Percentiles rank a stretch among this genome's conserved stretches.
Conservation (phyloP, 139 green algal species). For the Picochlorum sp. region DNA sequence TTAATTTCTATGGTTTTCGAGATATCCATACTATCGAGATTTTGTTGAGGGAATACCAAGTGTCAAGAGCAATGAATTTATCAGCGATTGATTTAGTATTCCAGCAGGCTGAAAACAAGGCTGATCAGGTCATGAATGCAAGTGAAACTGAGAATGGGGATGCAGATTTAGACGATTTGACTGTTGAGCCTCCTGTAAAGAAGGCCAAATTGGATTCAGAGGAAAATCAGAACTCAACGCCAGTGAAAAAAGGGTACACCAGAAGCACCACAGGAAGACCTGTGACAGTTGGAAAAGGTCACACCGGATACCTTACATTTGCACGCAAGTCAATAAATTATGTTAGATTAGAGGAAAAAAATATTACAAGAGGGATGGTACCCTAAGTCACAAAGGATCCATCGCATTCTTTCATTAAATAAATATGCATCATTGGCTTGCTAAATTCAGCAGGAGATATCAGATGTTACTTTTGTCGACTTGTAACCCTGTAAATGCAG, state of each 20-base stretch:
- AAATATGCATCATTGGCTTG: too few species aligned
- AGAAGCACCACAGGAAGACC: slow-evolving; percentile 27
- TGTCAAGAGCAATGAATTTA: slow-evolving; percentile 14
- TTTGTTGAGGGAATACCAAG: slow-evolving; percentile 72
- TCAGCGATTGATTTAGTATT: neutral
- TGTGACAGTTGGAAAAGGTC: slow-evolving; percentile 42
- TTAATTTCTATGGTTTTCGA: slow-evolving; percentile 51
- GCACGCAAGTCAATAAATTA: too few species aligned
- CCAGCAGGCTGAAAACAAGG: neutral
- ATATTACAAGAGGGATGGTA: too few species aligned
- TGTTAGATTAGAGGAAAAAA: too few species aligned
- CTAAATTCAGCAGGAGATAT: too few species aligned
- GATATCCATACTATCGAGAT: slow-evolving; percentile 69
- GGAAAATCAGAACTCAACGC: neutral
- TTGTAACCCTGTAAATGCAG: neutral
- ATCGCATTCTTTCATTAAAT: too few species aligned
- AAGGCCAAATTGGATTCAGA: too few species aligned
- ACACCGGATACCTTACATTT: slow-evolving; percentile 88
- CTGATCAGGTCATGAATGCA: neutral
- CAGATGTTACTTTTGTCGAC: too few species aligned
- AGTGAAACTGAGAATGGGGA: too few species aligned
- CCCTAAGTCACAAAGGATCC: too few species aligned
- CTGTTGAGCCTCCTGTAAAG: too few species aligned
- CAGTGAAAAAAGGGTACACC: neutral
- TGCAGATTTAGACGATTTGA: neutral